These are phyloP conservation scores for Lindgomyces ingoldianus DNA, from an alignment of 495 filamentous ascomycete species.

Conservation along the genomic window DNA sequence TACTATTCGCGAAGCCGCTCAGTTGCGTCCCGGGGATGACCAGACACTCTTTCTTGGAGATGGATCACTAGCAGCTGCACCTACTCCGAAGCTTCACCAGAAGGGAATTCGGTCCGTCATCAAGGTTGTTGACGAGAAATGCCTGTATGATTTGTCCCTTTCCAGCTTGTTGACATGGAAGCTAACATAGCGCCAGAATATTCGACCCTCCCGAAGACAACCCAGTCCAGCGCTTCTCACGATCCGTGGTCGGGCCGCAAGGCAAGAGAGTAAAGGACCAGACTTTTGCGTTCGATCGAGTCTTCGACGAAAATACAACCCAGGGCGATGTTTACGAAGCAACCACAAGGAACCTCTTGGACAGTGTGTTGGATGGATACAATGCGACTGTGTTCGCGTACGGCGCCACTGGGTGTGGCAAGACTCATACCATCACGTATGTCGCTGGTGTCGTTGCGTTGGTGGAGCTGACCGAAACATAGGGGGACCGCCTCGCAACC, in stretches of 20 bases:
- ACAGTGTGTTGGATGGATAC: conserved; percentile 95
- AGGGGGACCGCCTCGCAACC: conserved; percentile 84
- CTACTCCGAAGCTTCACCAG: conserved; percentile 78
- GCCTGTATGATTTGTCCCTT: conserved; percentile 65
- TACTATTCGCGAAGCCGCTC: conserved; percentile 72
- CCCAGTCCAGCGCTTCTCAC: conserved; percentile 86
- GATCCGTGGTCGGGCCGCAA: conserved; percentile 75
- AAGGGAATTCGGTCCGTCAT: conserved; percentile 89
- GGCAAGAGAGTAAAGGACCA: conserved; percentile 97
- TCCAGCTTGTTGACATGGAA: conserved; percentile 29
- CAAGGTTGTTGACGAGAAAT: conserved; percentile 94
- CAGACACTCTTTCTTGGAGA: conserved; percentile 90
- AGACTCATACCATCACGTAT: conserved; percentile 86
- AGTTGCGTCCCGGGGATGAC: conserved; percentile 76
- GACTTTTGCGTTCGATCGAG: conserved; percentile 92
- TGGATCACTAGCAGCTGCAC: conserved; percentile 82
- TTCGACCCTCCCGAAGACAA: conserved; percentile 98
- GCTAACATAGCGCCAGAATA: conserved; percentile 59
- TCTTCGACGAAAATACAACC: conserved; percentile 94
- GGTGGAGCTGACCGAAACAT: conserved; percentile 45
- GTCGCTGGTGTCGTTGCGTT: conserved; percentile 8
- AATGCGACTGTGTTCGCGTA: conserved; percentile 99
- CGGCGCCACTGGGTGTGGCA: conserved; percentile 95
- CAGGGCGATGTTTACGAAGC: conserved; percentile 96
- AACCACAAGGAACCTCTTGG: conserved; percentile 83